phyloP scores from a whole-genome alignment of 2,329 filamentous ascomycete genomes.

The Geosmithia putterillii region DNA sequence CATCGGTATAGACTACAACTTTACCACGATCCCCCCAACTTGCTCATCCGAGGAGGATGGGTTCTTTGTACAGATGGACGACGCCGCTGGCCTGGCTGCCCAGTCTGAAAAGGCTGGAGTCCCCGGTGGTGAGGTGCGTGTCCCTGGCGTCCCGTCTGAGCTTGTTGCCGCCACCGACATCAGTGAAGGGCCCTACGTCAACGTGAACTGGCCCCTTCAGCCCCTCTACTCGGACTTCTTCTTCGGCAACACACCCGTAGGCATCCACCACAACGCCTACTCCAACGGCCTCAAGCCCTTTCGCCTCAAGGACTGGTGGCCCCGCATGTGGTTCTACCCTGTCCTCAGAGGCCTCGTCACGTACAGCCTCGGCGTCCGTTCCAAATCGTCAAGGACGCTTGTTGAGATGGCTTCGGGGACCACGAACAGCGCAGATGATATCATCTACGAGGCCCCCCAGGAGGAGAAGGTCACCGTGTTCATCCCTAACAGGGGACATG shows the following conservation, averaged over 20 bases:
- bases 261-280: constrained; percentile 25
- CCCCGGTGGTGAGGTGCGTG: constrained; percentile 11
- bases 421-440: constrained; percentile 1
- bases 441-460: constrained; percentile 12
- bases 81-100: constrained; percentile 9
- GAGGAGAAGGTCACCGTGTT: constrained; percentile 5
- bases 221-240: constrained; percentile 24
- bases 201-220: constrained; percentile 15
- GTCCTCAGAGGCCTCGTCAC: constrained; percentile 16
- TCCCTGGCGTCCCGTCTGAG: constrained; percentile 14
- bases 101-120: constrained; percentile 18
- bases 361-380: constrained; percentile 8
- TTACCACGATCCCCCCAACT: constrained; percentile 20
- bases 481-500: not conserved
- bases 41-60: constrained; percentile 23
- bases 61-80: constrained; percentile 16
- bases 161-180: constrained; percentile 5
- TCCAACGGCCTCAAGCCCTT: constrained; percentile 15
- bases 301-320: constrained; percentile 20
- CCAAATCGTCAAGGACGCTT: constrained; percentile 8
- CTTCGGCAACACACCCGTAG: constrained; percentile 20
- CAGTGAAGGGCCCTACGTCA: constrained; percentile 3
- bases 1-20: constrained; percentile 25
- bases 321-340: constrained; percentile 21
- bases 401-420: constrained; percentile 3